These are phyloP conservation scores for Solanum chacoense DNA, from an alignment of 305 asterid genomes.

Conservation along the genomic window DNA sequence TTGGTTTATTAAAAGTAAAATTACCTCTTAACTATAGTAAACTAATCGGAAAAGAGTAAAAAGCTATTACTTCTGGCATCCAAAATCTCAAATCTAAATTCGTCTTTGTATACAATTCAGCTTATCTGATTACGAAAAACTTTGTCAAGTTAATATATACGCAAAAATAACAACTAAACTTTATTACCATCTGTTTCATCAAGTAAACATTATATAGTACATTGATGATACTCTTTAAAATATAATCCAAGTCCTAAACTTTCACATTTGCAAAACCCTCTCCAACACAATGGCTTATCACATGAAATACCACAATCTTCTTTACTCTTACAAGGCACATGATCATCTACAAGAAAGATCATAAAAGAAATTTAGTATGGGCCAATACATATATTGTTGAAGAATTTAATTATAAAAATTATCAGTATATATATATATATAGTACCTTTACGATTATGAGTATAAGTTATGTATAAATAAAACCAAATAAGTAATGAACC, in stretches of 20 bases:
- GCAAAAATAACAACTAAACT: background rate
- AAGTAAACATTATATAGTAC: background rate
- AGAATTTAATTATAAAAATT: background rate
- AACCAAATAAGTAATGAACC: too few relatives aligned
- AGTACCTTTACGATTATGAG: background rate
- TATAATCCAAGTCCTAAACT: background rate
- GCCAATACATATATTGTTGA: background rate
- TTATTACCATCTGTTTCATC: background rate
- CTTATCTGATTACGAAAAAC: too few relatives aligned
- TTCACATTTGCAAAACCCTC: background rate
- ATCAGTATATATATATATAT: background rate
- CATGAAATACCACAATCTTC: background rate
- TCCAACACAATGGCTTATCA: background rate
- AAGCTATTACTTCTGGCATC: background rate
- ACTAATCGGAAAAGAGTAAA: too few relatives aligned
- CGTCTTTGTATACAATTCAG: background rate
- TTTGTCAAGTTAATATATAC: background rate
- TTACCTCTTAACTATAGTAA: background rate
- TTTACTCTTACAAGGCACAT: background rate
- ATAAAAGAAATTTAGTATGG: background rate
- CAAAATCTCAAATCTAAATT: background rate
- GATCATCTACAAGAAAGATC: background rate
- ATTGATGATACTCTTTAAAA: background rate
- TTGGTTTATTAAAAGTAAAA: background rate
- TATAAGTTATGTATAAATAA: background rate